Conservation (phyloP, 306 rosid species). For the Acmispon strigosus region DNA sequence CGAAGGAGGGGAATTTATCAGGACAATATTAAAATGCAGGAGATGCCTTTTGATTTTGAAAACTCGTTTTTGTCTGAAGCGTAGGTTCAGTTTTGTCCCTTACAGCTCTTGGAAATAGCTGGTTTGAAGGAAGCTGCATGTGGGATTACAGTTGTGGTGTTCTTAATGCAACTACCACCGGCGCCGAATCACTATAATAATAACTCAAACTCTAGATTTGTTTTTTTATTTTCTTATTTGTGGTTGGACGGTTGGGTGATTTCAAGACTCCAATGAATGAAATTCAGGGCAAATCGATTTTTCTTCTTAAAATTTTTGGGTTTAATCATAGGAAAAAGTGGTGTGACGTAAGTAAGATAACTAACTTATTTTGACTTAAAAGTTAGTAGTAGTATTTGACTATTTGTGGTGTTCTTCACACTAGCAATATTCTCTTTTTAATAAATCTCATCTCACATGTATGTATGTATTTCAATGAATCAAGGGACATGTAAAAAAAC, state of each 20-base stretch:
- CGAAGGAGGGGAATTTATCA: slow-evolving; percentile 2
- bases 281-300: background rate
- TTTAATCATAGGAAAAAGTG: no score
- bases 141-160: slow-evolving; percentile 6
- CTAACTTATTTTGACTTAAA: background rate
- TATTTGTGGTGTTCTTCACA: no score
- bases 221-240: no score
- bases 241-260: no score
- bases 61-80: background rate
- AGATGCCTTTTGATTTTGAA: slow-evolving; percentile 18
- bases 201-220: no score
- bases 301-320: background rate
- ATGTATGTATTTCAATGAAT: no score
- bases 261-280: no score
- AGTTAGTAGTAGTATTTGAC: background rate
- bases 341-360: no score
- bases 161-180: slow-evolving; percentile 9
- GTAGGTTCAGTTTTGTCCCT: slow-evolving; percentile 16
- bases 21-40: background rate
- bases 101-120: slow-evolving; percentile 1
- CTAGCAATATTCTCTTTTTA: no score
- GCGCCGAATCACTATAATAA: background rate
- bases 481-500: background rate
- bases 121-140: slow-evolving; percentile 18
- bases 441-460: no score